A percentile compares a stretch with the other conserved stretches of the same genome.
Conservation (phyloP, 139 green algal genomes). For the Spirogloea muscicola region DNA sequence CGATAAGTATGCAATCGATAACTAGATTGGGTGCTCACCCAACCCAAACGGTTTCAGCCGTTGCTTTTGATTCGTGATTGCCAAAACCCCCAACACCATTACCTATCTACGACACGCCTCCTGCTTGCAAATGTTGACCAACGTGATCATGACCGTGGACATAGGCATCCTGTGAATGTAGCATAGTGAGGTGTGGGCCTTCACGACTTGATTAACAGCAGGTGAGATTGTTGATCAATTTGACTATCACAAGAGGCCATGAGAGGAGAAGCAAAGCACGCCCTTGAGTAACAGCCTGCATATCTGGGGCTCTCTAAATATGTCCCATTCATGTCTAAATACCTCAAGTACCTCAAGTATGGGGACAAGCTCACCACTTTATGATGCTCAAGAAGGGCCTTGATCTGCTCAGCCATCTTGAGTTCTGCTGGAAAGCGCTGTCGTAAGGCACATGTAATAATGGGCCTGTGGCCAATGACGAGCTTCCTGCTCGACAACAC, state of each 20-base stretch:
- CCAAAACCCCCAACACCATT: conserved; percentile 40
- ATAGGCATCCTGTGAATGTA: conserved; percentile 31
- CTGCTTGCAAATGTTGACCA: conserved; percentile 33
- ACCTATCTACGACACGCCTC: conserved; percentile 31
- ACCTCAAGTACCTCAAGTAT: too few species aligned
- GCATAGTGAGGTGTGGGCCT: background rate
- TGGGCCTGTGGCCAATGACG: conserved; percentile 37
- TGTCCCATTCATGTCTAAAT: background rate
- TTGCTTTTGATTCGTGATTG: conserved; percentile 4
- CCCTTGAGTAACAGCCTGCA: background rate
- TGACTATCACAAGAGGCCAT: background rate
- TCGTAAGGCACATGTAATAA: conserved; percentile 8
- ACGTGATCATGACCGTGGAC: conserved; percentile 42
- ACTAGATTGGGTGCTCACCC: background rate
- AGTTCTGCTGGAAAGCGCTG: conserved; percentile 31
- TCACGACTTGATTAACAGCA: background rate
- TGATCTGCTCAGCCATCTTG: conserved; percentile 5
- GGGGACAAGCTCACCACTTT: conserved; percentile 36
- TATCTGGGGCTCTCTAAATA: background rate
- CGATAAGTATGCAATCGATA: background rate
- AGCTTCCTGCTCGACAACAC: conserved; percentile 19
- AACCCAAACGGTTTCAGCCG: conserved; percentile 24
- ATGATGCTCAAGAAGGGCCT: conserved; percentile 16
- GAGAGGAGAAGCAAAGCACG: background rate
- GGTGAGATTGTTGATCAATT: background rate